Conservation (phyloP, 176 grass and related monocot species). For the Oryza punctata region DNA sequence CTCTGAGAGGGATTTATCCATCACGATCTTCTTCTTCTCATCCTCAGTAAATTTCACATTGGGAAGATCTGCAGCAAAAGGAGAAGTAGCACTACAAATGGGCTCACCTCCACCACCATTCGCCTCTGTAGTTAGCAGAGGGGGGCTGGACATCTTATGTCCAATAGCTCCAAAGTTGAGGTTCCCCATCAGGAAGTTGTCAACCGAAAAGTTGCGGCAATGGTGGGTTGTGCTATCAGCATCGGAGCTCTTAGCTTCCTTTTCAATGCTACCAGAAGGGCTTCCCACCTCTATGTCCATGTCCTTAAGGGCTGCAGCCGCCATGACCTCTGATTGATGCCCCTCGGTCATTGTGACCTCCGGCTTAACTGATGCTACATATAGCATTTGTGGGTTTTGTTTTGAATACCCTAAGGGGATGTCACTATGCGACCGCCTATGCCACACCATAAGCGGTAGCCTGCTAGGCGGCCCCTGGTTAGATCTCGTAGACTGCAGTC, state of each 20-base stretch:
- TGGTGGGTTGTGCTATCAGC: slow-evolving; percentile 22
- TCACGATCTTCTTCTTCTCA: slow-evolving; percentile 48
- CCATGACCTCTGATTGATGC: neutral
- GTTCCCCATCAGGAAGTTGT: slow-evolving; percentile 91
- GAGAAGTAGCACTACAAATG: neutral
- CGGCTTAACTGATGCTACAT: slow-evolving; percentile 53
- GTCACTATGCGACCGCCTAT: slow-evolving; percentile 86
- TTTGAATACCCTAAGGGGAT: slow-evolving; percentile 57
- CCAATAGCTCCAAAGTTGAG: slow-evolving; percentile 58
- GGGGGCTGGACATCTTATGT: slow-evolving; percentile 35
- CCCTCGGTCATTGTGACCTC: neutral
- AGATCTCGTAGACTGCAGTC: neutral
- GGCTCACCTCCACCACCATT: neutral
- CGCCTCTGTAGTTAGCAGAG: neutral
- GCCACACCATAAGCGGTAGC: slow-evolving; percentile 1
- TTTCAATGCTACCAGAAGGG: slow-evolving; percentile 75
- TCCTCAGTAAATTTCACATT: slow-evolving; percentile 41
- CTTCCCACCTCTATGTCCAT: slow-evolving; percentile 49
- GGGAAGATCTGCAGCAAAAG: slow-evolving; percentile 32
- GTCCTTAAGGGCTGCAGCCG: slow-evolving; percentile 43
- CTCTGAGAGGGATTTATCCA: slow-evolving; percentile 38
- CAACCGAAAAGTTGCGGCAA: slow-evolving; percentile 80
- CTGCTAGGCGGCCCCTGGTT: neutral
- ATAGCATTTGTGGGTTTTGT: slow-evolving; percentile 38
- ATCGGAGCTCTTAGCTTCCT: slow-evolving; percentile 58